Evolutionary conservation across 2,329 filamentous ascomycete genomes (phyloP).

Genomic region (Claviceps maximensis): DNA sequence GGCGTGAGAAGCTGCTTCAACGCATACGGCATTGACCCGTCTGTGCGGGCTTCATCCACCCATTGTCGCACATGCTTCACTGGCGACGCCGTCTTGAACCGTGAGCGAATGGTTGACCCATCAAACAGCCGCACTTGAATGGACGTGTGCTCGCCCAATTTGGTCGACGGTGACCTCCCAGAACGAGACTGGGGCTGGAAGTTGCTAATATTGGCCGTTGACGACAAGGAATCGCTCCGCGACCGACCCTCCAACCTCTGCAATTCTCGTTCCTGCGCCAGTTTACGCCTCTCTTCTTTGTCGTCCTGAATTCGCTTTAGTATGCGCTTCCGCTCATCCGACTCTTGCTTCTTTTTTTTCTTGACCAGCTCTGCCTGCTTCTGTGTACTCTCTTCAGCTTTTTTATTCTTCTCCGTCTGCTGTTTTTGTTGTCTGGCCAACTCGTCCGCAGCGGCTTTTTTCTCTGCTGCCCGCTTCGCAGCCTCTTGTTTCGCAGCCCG

Average conservation of each 20-base stretch:
- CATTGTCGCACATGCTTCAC: constrained; percentile 61
- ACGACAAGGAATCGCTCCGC: constrained; percentile 16
- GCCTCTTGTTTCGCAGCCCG: constrained; percentile 31
- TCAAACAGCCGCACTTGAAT: constrained; percentile 76
- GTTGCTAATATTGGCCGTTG: constrained; percentile 10
- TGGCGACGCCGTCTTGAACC: constrained; percentile 52
- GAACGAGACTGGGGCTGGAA: constrained; percentile 15
- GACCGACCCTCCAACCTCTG: constrained; percentile 20
- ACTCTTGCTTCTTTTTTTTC: constrained; percentile 50
- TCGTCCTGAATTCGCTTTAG: constrained; percentile 66
- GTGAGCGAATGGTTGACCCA: constrained; percentile 62
- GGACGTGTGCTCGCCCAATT: constrained; percentile 26
- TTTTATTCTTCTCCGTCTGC: constrained; percentile 30
- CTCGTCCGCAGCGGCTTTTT: constrained; percentile 37
- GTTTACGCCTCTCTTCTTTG: constrained; percentile 51
- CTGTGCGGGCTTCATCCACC: constrained; percentile 52
- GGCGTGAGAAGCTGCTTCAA: constrained; percentile 79
- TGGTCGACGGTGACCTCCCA: constrained; percentile 17
- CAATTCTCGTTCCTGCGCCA: constrained; percentile 36
- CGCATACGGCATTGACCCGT: constrained; percentile 53
- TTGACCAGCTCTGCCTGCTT: constrained; percentile 42
- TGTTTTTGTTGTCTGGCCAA: constrained; percentile 31
- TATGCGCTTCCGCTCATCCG: constrained; percentile 57
- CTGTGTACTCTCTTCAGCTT: constrained; percentile 21
- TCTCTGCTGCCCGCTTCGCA: constrained; percentile 30